Evolutionary conservation across 2,329 filamentous ascomycete genomes (phyloP), one percentile per base, ranked within the genome.

Genomic region (Cladosporium halotolerans): DNA sequence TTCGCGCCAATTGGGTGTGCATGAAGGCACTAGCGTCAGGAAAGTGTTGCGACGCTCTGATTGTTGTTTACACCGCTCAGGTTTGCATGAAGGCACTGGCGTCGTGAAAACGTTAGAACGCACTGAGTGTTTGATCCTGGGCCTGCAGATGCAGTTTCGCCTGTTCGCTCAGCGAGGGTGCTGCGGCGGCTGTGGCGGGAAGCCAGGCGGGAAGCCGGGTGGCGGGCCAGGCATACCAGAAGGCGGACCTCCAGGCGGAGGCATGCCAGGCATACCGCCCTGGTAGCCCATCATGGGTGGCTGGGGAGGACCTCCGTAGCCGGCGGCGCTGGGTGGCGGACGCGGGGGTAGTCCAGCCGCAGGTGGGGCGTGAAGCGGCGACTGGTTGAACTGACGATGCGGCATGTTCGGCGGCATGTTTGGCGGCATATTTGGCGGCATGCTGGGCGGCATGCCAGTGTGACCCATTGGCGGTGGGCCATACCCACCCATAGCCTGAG

Each of bases 281-380:
- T 57, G 72, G 66, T 41, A 64, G 49, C 55, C 63, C 60, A 49
- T 62, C 53, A 51, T 63, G 51, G 56, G 64, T 56, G 61, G 49
- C 18, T 54, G 56, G 11, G 34, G 23, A n/a, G 80, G 84, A 9
- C 85, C 85, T 40, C 84, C 85, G 64, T 86, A 87, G 1, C 83
- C 83, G 46, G 74, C 82, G 62, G 85, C 81, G 13, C 78, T 82
- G 14, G 83, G 83, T 3, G 86, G 86, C n/a, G 86, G 86, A 38
- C 85, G 75, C 54, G 85, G 83, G 38, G 86, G 85, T 23, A 84
- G 67, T 11, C 82, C 81, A 13, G 79, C 77, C 28, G 78, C 79
- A 7, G 78, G 73, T 33, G 83, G 80, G 45, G 82, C 80, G 11
- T 80, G 77, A 11, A 84, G 77, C 31, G 82, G 76, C 52, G 74